Conservation (phyloP, 2,329 filamentous ascomycete genomes). For the Ilyonectria destructans region DNA sequence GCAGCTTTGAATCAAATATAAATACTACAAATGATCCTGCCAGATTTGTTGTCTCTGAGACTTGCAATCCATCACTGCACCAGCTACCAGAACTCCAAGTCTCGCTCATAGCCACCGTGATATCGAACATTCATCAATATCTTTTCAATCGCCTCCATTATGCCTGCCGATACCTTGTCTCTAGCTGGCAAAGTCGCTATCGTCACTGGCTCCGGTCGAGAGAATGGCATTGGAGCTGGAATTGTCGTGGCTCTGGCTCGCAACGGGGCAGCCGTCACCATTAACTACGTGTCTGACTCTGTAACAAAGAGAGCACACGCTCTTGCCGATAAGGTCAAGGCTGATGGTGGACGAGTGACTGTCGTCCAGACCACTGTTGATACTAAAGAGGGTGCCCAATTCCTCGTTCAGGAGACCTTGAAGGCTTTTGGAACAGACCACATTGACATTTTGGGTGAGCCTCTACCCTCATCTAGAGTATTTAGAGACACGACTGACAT, state of each 20-base stretch:
- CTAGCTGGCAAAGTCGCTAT: slow-evolving; percentile 61
- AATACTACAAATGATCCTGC: neutral
- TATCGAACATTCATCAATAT: neutral
- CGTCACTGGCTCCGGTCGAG: slow-evolving; percentile 62
- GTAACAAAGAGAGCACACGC: slow-evolving; percentile 50
- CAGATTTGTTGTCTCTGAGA: neutral
- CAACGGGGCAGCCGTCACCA: slow-evolving; percentile 58
- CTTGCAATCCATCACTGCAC: too few relatives aligned
- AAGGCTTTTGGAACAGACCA: slow-evolving; percentile 53
- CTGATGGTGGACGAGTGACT: slow-evolving; percentile 51
- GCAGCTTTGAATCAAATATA: neutral
- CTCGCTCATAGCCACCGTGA: neutral
- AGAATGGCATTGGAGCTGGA: slow-evolving; percentile 62
- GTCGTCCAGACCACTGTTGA: slow-evolving; percentile 55
- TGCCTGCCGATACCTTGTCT: slow-evolving; percentile 55
- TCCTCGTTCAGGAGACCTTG: slow-evolving; percentile 56
- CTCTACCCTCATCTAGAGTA: fast-evolving
- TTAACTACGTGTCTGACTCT: slow-evolving; percentile 59
- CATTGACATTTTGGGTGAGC: slow-evolving; percentile 60
- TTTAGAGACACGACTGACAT: fast-evolving
- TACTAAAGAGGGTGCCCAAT: slow-evolving; percentile 50
- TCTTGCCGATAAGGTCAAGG: slow-evolving; percentile 49
- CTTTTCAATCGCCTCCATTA: slow-evolving; percentile 26
- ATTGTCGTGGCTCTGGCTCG: slow-evolving; percentile 59
- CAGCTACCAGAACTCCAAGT: neutral